Percentiles rank a stretch among this genome's conserved stretches.
Conservation (phyloP, 352 stramenopile genomes). For the Peronospora destructor region DNA sequence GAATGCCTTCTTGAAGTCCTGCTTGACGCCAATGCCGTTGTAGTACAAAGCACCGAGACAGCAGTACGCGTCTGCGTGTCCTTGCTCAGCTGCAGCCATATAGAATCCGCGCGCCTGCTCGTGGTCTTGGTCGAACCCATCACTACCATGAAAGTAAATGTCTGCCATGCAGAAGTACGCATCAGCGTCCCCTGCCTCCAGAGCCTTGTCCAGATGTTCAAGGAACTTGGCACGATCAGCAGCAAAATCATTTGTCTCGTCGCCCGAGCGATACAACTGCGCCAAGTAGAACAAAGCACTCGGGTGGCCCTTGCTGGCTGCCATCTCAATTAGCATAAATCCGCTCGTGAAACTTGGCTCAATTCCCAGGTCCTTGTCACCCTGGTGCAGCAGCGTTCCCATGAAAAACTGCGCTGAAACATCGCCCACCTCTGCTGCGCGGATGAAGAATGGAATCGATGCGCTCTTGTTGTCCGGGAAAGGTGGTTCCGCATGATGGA, state of each 20-base stretch:
- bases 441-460: conserved; percentile 72
- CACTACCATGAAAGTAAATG: conserved; percentile 79
- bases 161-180: conserved; percentile 83
- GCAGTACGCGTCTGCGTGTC: conserved; percentile 64
- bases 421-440: conserved; percentile 69
- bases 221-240: conserved; percentile 54
- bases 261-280: conserved; percentile 82
- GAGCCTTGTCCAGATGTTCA: conserved; percentile 52
- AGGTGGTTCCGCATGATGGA: conserved; percentile 62
- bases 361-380: conserved; percentile 63
- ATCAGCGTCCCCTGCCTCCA: conserved; percentile 57
- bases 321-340: conserved; percentile 73
- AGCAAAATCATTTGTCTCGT: conserved; percentile 39
- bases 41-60: conserved; percentile 80
- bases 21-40: conserved; percentile 56
- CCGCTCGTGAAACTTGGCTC: conserved; percentile 52
- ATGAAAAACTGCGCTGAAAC: conserved; percentile 82
- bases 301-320: conserved; percentile 57
- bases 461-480: conserved; percentile 49
- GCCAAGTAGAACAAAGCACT: conserved; percentile 77
- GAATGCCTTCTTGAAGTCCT: conserved; percentile 76
- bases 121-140: conserved; percentile 65
- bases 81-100: conserved; percentile 53
- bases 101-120: conserved; percentile 69
- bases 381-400: conserved; percentile 72